These are phyloP conservation scores for Termitomyces eurrhizus DNA, from an alignment of 768 basidiomycete genomes.

Conservation along the genomic window DNA sequence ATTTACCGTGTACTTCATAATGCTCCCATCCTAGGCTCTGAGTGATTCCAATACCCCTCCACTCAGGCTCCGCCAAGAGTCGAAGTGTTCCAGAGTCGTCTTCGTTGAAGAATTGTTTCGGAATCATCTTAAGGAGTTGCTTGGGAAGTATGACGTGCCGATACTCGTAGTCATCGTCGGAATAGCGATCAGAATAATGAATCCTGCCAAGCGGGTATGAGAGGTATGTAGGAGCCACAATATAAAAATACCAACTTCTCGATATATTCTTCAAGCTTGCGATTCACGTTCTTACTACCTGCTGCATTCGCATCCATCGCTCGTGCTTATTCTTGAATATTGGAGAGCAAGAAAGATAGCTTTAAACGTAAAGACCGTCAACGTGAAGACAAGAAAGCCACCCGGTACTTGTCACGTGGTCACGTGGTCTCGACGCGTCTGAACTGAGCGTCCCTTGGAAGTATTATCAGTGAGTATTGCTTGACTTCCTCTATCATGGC, in stretches of 20 bases:
- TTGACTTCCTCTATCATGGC: conserved; percentile 8
- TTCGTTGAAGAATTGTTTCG: conserved; percentile 77
- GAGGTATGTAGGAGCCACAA: conserved; percentile 9
- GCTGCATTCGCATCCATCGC: conserved; percentile 27
- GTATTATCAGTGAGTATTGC: not conserved
- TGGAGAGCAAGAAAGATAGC: not conserved
- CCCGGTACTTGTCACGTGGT: not conserved
- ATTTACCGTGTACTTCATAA: conserved; percentile 90
- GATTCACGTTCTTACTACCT: conserved; percentile 34
- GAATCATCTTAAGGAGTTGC: conserved; percentile 89
- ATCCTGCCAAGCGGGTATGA: conserved; percentile 46
- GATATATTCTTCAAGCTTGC: conserved; percentile 71
- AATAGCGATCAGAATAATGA: conserved; percentile 88
- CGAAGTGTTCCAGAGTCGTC: conserved; percentile 76
- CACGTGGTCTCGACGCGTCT: conserved; percentile 8
- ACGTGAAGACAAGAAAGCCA: not conserved
- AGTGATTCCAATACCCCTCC: conserved; percentile 94
- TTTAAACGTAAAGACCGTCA: not conserved
- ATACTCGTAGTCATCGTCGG: conserved; percentile 92
- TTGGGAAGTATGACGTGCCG: conserved; percentile 97
- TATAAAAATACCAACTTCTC: conserved; percentile 50
- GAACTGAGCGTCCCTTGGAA: not conserved
- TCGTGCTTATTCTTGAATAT: not conserved
- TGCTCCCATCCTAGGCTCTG: conserved; percentile 98
- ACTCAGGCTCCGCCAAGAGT: conserved; percentile 82